These are phyloP conservation scores for Colletotrichum musae DNA, from an alignment of 2,329 filamentous ascomycete genomes.

Conservation along the genomic window DNA sequence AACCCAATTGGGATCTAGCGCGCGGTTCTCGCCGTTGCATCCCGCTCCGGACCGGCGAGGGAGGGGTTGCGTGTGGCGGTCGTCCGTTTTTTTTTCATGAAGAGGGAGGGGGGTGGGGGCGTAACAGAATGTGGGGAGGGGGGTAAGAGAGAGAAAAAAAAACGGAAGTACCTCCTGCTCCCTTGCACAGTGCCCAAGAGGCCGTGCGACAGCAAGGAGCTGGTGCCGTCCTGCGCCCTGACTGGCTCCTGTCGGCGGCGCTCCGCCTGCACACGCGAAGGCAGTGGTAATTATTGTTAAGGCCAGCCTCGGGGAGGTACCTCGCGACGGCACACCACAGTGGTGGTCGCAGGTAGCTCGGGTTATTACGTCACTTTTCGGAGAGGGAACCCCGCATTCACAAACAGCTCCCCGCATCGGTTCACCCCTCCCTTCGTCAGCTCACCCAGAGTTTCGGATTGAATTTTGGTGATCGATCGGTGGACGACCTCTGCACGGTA, in stretches of 20 bases:
- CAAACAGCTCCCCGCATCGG: conserved; percentile 7
- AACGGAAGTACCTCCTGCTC: conserved; percentile 7
- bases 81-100: background rate
- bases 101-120: too few relatives aligned
- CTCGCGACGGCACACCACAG: background rate
- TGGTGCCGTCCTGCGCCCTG: background rate
- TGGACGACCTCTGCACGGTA: too few relatives aligned
- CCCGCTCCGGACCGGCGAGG: conserved; percentile 38
- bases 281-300: background rate
- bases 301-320: background rate
- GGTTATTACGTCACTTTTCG: conserved; percentile 30
- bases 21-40: conserved; percentile 42
- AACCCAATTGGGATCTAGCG: conserved; percentile 24
- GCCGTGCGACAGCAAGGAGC: conserved; percentile 9
- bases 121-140: too few relatives aligned
- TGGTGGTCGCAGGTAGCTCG: conserved; percentile 3
- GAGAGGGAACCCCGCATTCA: conserved; percentile 25
- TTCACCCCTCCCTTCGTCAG: background rate
- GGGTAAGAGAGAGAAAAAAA: too few relatives aligned
- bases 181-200: conserved; percentile 1
- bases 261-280: background rate
- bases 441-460: background rate
- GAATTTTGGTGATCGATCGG: too few relatives aligned
- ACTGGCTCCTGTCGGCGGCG: background rate
- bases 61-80: conserved; percentile 5